Evolutionary conservation across 306 rosid genomes (phyloP).

Genomic region (Calophaca sinica): DNA sequence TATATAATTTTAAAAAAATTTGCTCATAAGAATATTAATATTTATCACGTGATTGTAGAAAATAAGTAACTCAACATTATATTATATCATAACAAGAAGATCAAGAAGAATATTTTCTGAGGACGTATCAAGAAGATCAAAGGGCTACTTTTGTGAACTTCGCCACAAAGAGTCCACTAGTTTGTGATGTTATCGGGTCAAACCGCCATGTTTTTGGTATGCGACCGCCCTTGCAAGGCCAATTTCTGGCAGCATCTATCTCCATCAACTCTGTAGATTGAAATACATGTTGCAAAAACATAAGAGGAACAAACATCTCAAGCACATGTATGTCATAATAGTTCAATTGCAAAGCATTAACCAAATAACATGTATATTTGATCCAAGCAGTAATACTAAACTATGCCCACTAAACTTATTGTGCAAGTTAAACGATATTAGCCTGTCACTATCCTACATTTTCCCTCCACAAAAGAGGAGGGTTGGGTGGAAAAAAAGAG

Average conservation of each 20-base stretch:
- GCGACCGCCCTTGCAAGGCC: slow-evolving; percentile 86
- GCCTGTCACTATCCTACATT: not conserved
- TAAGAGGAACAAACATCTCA: slow-evolving; percentile 22
- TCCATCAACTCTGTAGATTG: slow-evolving; percentile 63
- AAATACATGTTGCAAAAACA: slow-evolving; percentile 6
- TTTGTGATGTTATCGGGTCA: slow-evolving; percentile 75
- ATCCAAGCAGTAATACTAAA: not conserved
- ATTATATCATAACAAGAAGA: too few relatives aligned
- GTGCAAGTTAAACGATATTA: not conserved
- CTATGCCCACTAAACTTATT: slow-evolving; percentile 5
- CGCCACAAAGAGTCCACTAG: slow-evolving; percentile 87
- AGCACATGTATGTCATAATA: not conserved
- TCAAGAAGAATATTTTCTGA: not conserved
- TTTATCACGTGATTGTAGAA: too few relatives aligned
- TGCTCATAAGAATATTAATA: too few relatives aligned
- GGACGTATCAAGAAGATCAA: slow-evolving; percentile 33
- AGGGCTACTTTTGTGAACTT: slow-evolving; percentile 61
- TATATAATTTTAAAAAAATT: too few relatives aligned
- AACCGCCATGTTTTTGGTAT: slow-evolving; percentile 71
- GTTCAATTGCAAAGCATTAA: not conserved
- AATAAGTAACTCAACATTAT: too few relatives aligned
- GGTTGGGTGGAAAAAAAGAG: not conserved
- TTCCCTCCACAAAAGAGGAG: not conserved
- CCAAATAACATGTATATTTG: not conserved
- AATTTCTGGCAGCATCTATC: slow-evolving; percentile 65